Evolutionary conservation across 2,329 filamentous ascomycete genomes (phyloP).

Genomic region (Pseudonectria foliicola): DNA sequence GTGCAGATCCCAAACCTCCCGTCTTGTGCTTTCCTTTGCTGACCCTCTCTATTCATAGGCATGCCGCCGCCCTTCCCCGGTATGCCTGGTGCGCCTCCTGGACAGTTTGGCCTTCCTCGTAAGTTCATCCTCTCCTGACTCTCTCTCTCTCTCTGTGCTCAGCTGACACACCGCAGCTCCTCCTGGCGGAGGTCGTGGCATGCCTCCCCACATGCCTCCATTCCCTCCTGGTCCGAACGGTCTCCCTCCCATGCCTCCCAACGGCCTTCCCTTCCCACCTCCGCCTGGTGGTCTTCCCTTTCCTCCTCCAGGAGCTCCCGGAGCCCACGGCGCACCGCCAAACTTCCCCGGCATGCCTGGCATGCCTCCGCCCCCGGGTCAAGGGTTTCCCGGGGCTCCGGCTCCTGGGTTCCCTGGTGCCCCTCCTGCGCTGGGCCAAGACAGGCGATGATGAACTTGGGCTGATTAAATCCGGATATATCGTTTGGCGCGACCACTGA

Average conservation of each 20-base stretch:
- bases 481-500: conserved; percentile 10
- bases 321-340: conserved; percentile 30
- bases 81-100: conserved; percentile 27
- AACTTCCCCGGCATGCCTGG: conserved; percentile 23
- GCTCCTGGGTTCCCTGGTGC: conserved; percentile 29
- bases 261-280: conserved; percentile 22
- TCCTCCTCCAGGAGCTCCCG: conserved; percentile 14
- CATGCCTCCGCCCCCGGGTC: conserved; percentile 31
- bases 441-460: conserved; percentile 27
- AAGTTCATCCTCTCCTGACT: too few relatives aligned
- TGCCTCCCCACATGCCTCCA: conserved; percentile 9
- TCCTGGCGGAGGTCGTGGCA: conserved; percentile 3
- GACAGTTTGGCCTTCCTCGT: too few relatives aligned
- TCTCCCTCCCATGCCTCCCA: conserved; percentile 16
- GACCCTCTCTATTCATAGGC: conserved; percentile 29
- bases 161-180: too few relatives aligned
- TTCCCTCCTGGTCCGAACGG: conserved; percentile 9
- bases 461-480: conserved; percentile 1
- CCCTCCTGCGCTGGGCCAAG: conserved; percentile 32
- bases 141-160: too few relatives aligned
- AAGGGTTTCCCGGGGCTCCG: conserved; percentile 33
- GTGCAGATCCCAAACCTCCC: conserved; percentile 19
- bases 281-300: conserved; percentile 23
- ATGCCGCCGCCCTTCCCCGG: conserved; percentile 52
- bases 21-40: conserved; percentile 4